Percentiles rank a stretch among this genome's conserved stretches.
Conservation (phyloP, 2,329 filamentous ascomycete genomes). For the Talaromyces funiculosus region DNA sequence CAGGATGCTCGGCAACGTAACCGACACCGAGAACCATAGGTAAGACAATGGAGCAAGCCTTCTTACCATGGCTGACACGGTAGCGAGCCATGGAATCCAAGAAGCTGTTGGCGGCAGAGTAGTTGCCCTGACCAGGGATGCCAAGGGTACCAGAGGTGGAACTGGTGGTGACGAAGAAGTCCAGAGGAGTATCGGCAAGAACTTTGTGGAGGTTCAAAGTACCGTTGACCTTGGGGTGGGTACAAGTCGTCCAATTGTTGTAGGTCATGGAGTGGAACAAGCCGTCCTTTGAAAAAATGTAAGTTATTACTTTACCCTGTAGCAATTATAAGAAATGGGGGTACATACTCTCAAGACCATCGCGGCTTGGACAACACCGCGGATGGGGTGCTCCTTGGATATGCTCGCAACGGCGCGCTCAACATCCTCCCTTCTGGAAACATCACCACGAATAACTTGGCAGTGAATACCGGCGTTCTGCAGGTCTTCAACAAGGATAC, state of each 20-base stretch:
- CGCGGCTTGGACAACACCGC: conserved; percentile 25
- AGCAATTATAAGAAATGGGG: not conserved
- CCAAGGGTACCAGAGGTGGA: conserved; percentile 40
- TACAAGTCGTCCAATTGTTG: not conserved
- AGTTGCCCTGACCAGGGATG: conserved; percentile 42
- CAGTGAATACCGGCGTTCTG: conserved; percentile 17
- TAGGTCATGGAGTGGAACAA: conserved; percentile 3
- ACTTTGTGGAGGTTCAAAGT: conserved; percentile 7
- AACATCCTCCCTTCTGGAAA: conserved; percentile 28
- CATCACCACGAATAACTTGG: conserved; percentile 27
- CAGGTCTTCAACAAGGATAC: conserved; percentile 17
- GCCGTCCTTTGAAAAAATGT: not conserved
- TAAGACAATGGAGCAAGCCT: conserved; percentile 22
- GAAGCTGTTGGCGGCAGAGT: conserved; percentile 34
- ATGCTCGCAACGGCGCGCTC: conserved; percentile 14
- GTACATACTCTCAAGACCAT: conserved; percentile 22
- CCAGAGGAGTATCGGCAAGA: conserved; percentile 16
- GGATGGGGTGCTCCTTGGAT: conserved; percentile 17
- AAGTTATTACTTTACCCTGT: not conserved
- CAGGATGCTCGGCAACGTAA: conserved; percentile 19
- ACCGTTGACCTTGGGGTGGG: conserved; percentile 2
- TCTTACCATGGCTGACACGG: conserved; percentile 21
- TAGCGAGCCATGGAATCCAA: conserved; percentile 30
- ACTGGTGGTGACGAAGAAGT: conserved; percentile 39
- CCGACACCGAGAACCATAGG: conserved; percentile 27